Percentiles rank a stretch among this genome's conserved stretches.
Evolutionary conservation across 2,329 filamentous ascomycete genomes (phyloP).

Genomic region (Bipolaris sorokiniana): DNA sequence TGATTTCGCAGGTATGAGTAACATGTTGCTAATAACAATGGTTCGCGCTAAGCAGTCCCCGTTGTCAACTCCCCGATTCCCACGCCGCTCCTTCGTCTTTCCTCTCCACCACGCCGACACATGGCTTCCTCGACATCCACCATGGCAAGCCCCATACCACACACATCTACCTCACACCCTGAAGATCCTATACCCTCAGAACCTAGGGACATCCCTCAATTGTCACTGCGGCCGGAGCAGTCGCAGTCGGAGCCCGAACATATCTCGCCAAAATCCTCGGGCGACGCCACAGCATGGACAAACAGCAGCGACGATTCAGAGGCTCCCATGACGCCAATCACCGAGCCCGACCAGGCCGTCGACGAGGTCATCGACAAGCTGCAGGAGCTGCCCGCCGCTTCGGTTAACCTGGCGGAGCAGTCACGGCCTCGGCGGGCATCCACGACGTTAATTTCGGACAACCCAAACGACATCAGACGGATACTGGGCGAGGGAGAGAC

Average conservation of each 20-base stretch:
- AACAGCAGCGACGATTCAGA: constrained; percentile 52
- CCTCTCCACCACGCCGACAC: constrained; percentile 21
- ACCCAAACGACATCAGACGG: constrained; percentile 63
- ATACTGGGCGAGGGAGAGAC: constrained; percentile 62
- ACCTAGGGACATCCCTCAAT: constrained; percentile 45
- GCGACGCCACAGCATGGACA: constrained; percentile 50
- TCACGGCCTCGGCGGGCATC: constrained; percentile 65
- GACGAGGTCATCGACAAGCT: constrained; percentile 54
- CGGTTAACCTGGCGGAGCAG: constrained; percentile 47
- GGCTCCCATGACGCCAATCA: constrained; percentile 53
- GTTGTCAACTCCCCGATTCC: constrained; percentile 29
- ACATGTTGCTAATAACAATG: constrained; percentile 42
- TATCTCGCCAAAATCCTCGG: constrained; percentile 50
- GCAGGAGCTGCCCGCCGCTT: constrained; percentile 45
- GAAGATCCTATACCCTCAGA: constrained; percentile 55
- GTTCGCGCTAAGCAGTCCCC: constrained; percentile 25
- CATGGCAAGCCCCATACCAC: constrained; percentile 45
- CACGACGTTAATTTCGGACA: constrained; percentile 68
- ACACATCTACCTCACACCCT: constrained; percentile 53
- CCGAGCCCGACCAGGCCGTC: constrained; percentile 50
- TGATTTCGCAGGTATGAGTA: constrained; percentile 9
- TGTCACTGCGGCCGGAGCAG: constrained; percentile 25
- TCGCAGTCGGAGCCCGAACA: constrained; percentile 36
- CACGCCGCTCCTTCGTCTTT: constrained; percentile 13
- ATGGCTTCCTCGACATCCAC: constrained; percentile 32